Conservation (phyloP, 257 asterid genomes). For the Salvia miltiorrhiza region DNA sequence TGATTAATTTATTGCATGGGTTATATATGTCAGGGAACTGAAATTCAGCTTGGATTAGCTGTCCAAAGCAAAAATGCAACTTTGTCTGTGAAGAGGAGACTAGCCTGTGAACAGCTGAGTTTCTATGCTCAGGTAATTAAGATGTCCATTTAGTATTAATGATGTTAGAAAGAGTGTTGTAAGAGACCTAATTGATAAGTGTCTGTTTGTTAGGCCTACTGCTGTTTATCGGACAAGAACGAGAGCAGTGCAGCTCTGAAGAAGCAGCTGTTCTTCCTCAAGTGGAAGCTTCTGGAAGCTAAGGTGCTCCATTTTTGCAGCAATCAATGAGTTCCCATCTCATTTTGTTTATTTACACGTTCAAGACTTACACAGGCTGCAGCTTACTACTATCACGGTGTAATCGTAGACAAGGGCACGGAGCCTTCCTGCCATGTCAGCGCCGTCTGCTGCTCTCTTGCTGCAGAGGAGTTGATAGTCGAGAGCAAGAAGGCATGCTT, state of each 20-base stretch:
- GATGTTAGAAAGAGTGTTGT: too few species aligned
- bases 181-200: too few species aligned
- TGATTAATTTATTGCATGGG: conserved; percentile 6
- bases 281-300: conserved; percentile 79
- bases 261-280: conserved; percentile 70
- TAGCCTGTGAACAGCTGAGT: conserved; percentile 78
- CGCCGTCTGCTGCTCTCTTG: conserved; percentile 67
- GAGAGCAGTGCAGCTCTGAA: conserved; percentile 28
- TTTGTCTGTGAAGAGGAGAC: conserved; percentile 79
- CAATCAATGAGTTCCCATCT: not conserved
- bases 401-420: conserved; percentile 59
- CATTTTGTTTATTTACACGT: not conserved
- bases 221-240: conserved; percentile 39
- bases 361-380: conserved; percentile 45
- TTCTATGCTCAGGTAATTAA: conserved; percentile 54
- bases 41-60: conserved; percentile 78
- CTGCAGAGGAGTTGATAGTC: conserved; percentile 60
- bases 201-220: conserved; percentile 40
- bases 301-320: conserved; percentile 45
- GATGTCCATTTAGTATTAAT: not conserved
- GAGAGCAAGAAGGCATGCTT: conserved; percentile 83
- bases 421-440: conserved; percentile 60
- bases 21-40: conserved; percentile 68
- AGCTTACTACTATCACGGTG: conserved; percentile 81
- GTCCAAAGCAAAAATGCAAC: conserved; percentile 75